phyloP scores from a whole-genome alignment of 164 flowering plant genomes.

The Stephania cephalantha region DNA sequence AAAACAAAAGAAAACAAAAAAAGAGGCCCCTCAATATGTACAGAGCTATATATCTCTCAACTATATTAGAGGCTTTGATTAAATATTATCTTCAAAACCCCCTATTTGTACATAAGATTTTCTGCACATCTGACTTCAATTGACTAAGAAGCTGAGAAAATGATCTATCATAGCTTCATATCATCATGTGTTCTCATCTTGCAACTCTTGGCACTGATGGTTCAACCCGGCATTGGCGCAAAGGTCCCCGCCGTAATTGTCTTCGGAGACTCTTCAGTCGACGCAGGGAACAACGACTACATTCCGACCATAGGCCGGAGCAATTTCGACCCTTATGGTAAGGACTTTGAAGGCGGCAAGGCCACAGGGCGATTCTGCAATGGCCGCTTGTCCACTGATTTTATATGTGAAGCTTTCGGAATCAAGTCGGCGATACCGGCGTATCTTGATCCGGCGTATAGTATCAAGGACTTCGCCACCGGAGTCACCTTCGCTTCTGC shows the following conservation, averaged over 20 bases:
- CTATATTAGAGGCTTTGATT: neutral
- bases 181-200: conserved; percentile 1
- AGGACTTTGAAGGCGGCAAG: conserved; percentile 39
- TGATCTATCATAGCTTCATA: neutral
- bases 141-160: neutral
- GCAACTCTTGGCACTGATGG: neutral
- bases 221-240: neutral
- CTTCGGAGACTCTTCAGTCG: conserved; percentile 65
- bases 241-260: conserved; percentile 36
- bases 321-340: conserved; percentile 57
- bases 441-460: conserved; percentile 44
- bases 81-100: neutral
- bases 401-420: conserved; percentile 54
- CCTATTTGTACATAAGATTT: neutral
- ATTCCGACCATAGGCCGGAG: conserved; percentile 38
- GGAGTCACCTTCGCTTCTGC: conserved; percentile 66
- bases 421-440: conserved; percentile 45
- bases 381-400: conserved; percentile 47
- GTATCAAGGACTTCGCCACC: conserved; percentile 43
- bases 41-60: neutral
- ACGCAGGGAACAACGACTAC: conserved; percentile 58
- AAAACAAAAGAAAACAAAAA: too few species aligned
- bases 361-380: conserved; percentile 61
- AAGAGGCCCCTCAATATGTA: neutral
- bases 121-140: neutral